Base-by-base conservation (phyloP, 306 rosid species). In the Arachis hypogaea region DNA sequence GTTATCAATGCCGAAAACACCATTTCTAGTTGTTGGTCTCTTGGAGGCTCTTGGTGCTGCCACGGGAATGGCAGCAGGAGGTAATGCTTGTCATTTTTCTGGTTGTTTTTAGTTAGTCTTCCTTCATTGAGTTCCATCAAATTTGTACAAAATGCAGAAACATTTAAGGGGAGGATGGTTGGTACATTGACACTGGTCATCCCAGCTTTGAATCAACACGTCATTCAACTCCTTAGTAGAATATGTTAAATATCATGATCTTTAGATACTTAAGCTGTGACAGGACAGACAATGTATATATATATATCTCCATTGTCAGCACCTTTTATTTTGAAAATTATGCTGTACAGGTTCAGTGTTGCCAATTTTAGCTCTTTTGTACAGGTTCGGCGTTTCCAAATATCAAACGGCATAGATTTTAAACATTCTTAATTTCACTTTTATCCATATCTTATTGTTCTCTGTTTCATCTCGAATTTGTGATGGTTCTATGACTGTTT, bases 11-110 rank as follows among this genome's bases (percentile, higher is more conserved):
- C 92, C 92, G 59, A 92, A 90, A 79, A 82, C 85, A 67, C 96
- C 98, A 61, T 90, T 90, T 86, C 47, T 92, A n/a, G 81, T 80
- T 76, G 92, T 88, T 78, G 98, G 98, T 65, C 92, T 92, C 63
- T 80, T 92, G 89, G 98, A 92, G 77, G 98, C 98, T 78, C 89
- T 92, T 43, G 98, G 72, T 76, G 94, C 98, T 77, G 98, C 89
- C n/a, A 88, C 94, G 44, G 98, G 98, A 88, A 92, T 92, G 98
- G 98, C 98, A 18, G 94, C 98, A 54, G 96, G 87, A 81, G 90
- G 98, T 92, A 82, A 72, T 54, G 36, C 60, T 69, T 57, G 63
- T 78, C 40, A 28, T 18, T 43, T 74, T 61, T 61, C 6, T 16
- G 69, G 4, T 60, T 7, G 43, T 33, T 12, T 59, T 3, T 11